A percentile compares a stretch with the other conserved stretches of the same genome.
phyloP scores from a whole-genome alignment of 1,284 basidiomycete genomes.

The Ganoderma leucocontextum region DNA sequence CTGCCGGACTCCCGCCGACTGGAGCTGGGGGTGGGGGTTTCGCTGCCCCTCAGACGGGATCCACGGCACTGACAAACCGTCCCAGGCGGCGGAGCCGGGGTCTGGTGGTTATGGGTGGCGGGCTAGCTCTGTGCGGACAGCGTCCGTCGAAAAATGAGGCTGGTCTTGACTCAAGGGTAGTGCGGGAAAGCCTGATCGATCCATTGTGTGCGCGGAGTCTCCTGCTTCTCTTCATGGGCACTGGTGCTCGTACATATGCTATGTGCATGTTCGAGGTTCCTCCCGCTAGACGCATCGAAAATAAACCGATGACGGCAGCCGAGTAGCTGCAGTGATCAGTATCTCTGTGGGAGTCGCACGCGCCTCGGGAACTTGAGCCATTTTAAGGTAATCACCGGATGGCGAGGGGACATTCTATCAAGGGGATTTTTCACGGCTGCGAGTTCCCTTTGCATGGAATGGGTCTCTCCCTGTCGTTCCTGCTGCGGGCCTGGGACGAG shows the following conservation, averaged over 20 bases:
- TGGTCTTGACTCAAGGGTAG: not conserved
- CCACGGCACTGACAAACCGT: not conserved
- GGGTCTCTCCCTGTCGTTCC: not conserved
- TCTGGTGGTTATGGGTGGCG: not conserved
- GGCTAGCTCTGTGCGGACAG: not conserved
- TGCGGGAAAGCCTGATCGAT: not conserved
- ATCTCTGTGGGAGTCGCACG: slow-evolving; percentile 5
- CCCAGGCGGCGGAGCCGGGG: not conserved
- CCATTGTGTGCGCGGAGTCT: not conserved
- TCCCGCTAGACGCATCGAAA: slow-evolving; percentile 1
- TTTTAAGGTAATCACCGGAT: not conserved
- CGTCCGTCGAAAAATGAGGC: not conserved
- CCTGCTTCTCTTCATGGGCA: not conserved
- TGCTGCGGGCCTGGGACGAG: not conserved
- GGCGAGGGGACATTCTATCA: not conserved
- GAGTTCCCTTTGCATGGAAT: not conserved
- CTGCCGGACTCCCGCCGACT: not conserved
- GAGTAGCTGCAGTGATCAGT: not conserved
- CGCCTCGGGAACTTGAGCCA: not conserved
- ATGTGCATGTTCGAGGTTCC: not conserved
- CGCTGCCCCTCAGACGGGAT: slow-evolving; percentile 4
- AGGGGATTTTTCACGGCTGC: not conserved
- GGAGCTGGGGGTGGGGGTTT: not conserved
- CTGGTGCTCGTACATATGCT: not conserved
- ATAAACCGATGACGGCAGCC: slow-evolving; percentile 1